Conservation (phyloP, 1,284 basidiomycete species). For the Apiotrichum laibachii region DNA sequence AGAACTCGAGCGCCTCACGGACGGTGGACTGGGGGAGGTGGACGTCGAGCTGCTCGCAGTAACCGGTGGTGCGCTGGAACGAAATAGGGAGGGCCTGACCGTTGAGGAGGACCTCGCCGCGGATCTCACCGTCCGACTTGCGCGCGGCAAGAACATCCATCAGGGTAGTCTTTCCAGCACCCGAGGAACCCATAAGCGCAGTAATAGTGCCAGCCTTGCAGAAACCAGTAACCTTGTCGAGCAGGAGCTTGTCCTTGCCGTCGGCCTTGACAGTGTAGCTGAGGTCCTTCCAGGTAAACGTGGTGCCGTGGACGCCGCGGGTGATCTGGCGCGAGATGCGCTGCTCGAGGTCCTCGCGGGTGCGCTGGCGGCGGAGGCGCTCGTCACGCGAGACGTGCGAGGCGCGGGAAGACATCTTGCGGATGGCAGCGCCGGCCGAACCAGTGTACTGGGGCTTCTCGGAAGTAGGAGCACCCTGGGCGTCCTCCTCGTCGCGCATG, state of each 20-base stretch:
- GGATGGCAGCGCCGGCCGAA: background rate
- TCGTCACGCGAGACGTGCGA: background rate
- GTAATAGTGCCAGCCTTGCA: slow-evolving; percentile 56
- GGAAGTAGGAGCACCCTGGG: slow-evolving; percentile 1
- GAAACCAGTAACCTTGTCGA: slow-evolving; percentile 56
- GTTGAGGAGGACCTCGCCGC: slow-evolving; percentile 54
- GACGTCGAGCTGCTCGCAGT: slow-evolving; percentile 48
- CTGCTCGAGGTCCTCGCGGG: slow-evolving; percentile 1
- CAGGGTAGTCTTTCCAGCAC: slow-evolving; percentile 52
- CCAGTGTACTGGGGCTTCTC: background rate
- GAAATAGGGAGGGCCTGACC: slow-evolving; percentile 53
- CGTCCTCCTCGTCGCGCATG: slow-evolving; percentile 30
- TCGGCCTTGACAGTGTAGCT: slow-evolving; percentile 52
- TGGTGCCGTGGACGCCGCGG: slow-evolving; percentile 8
- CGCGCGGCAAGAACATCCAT: slow-evolving; percentile 54
- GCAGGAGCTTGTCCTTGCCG: slow-evolving; percentile 46
- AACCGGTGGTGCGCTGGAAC: slow-evolving; percentile 56
- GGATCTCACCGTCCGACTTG: slow-evolving; percentile 43
- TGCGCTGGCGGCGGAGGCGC: background rate
- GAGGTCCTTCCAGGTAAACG: slow-evolving; percentile 54
- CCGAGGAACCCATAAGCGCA: slow-evolving; percentile 53
- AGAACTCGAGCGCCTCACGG: slow-evolving; percentile 76
- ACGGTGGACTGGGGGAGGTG: slow-evolving; percentile 55
- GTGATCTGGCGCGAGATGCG: slow-evolving; percentile 1
- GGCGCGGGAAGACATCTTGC: background rate